Evolutionary conservation across 768 basidiomycete genomes (phyloP), one percentile per base, ranked within the genome.

Genomic region (Serendipita sp.): DNA sequence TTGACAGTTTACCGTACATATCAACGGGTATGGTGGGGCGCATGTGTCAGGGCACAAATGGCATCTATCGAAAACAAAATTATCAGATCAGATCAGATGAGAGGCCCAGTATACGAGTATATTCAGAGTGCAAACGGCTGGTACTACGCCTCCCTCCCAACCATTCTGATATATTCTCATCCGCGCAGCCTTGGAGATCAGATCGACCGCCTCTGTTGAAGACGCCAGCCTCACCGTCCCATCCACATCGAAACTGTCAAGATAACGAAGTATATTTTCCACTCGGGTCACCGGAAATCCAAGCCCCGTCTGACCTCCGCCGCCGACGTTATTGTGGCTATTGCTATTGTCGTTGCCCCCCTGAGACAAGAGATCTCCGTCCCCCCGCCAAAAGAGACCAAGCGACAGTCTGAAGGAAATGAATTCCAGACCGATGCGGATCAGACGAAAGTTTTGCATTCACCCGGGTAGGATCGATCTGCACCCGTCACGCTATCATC

Each of bases 401-500:
- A 46, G 51, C 16, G 35, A 52, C 3, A 4, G 23, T 2, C 83
- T 80, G 66, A 47, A 95, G 77, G 71, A 96, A 86, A 69, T 93
- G 85, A n/a, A 96, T 71, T 0, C 89, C 91, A 0, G 90, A 85
- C 46, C 95, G 86, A 36, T 94, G 82, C 2, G 97, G 76, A 0
- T 23, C 23, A 23, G 89, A 80, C 0, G 94, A 89, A 56, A 89
- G 79, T 71, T 85, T 89, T 0, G 86, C 67, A 68, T 85, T 76
- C 2, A 74, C 74, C 0, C 81, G 77, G 0, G 82, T 81, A 8
- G 89, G 86, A 41, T 84, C 75, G 23, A 23, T 23, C 23, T 1
- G 75, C 70, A 71, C 87, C 84, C 72, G 84, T 81, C 36, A 67
- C 34, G 69, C 69, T 0, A 67, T 65, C 28, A 63, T 3, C 15